Percentiles rank a stretch among this genome's conserved stretches.
Evolutionary conservation across 164 flowering plant genomes (phyloP).

Genomic region (Taxillus chinensis): DNA sequence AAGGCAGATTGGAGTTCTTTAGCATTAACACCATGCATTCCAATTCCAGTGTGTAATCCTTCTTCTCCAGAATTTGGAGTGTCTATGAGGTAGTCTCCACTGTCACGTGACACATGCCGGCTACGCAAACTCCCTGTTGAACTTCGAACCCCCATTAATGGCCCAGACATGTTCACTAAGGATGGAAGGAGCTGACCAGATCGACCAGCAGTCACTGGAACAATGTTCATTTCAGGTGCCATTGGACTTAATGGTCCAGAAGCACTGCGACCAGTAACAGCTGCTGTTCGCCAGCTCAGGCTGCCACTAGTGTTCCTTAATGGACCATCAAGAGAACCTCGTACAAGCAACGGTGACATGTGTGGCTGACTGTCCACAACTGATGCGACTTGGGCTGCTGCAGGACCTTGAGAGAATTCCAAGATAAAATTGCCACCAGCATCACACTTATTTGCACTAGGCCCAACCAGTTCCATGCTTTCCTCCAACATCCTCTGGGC

Average conservation of each 20-base stretch:
- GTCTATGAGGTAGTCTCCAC: constrained; percentile 91
- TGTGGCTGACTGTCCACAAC: constrained; percentile 81
- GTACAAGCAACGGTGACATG: constrained; percentile 95
- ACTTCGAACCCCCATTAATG: constrained; percentile 85
- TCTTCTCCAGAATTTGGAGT: constrained; percentile 97
- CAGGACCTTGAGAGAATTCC: constrained; percentile 92
- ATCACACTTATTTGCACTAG: constrained; percentile 44
- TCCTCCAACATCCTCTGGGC: constrained; percentile 95
- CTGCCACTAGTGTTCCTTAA: constrained; percentile 86
- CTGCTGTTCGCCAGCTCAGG: constrained; percentile 91
- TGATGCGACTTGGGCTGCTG: constrained; percentile 59
- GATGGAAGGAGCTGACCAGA: constrained; percentile 95
- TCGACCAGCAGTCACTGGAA: constrained; percentile 64
- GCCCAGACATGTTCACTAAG: constrained; percentile 92
- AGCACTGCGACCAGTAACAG: constrained; percentile 72
- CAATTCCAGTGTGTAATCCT: constrained; percentile 54
- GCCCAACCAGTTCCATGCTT: constrained; percentile 64
- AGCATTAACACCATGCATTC: constrained; percentile 67
- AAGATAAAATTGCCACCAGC: constrained; percentile 47
- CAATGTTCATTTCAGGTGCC: constrained; percentile 82
- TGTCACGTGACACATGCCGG: constrained; percentile 90
- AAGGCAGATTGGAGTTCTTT: constrained; percentile 95
- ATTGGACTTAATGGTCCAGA: constrained; percentile 93
- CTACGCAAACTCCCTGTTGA: constrained; percentile 90
- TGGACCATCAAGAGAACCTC: constrained; percentile 94